Base-by-base conservation (phyloP, 225 moss, liverwort and hornwort genomes). In the Pseudoscleropodium purum region DNA sequence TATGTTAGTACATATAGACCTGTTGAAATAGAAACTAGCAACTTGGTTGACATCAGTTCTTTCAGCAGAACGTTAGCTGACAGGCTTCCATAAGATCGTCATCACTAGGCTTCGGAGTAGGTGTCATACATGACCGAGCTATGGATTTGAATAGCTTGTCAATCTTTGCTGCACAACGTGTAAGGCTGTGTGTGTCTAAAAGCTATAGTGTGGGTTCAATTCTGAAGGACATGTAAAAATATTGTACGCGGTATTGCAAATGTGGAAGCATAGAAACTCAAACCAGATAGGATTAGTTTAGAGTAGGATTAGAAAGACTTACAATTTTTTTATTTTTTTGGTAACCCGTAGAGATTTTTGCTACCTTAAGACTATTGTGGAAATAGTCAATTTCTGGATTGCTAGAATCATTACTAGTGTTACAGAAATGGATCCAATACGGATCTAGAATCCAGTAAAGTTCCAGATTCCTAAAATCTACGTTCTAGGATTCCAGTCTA, bases 61-160 rank as follows among this genome's bases (percentile, higher is more conserved):
- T 96, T n/a, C 96, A 92, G 73, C 94, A 7, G 56, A 56, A 57
- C 93, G 75, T 97, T 94, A 6, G 90, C 85, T 57, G 93, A 78
- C 70, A 96, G 95, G 86, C 94, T 60, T 60, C 60, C 25, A 60
- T 25, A 24, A 60, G 60, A 60, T 60, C 25, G 60, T 60, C 60
- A 11, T 25, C 25, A 60, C 25, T 60, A 25, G 25, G 60, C 60
- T 90, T 96, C 85, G 95, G 62, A 59, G 96, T 90, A 85, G 95
- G 88, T 49, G 87, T 95, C 96, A 95, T 97, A 75, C 97, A 96
- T 41, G 96, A 97, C 41, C 96, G 94, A 63, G 97, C 96, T 81
- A 96, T 94, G 57, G 97, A 96, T 89, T 97, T 94, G 37, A 97
- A 97, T 51, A 97, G 89, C 77, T 97, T 97, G 87, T 94, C 97